Evolutionary conservation across 1,284 basidiomycete genomes (phyloP), one percentile per base, ranked within the genome.

Genomic region (Papiliotrema fonsecae): DNA sequence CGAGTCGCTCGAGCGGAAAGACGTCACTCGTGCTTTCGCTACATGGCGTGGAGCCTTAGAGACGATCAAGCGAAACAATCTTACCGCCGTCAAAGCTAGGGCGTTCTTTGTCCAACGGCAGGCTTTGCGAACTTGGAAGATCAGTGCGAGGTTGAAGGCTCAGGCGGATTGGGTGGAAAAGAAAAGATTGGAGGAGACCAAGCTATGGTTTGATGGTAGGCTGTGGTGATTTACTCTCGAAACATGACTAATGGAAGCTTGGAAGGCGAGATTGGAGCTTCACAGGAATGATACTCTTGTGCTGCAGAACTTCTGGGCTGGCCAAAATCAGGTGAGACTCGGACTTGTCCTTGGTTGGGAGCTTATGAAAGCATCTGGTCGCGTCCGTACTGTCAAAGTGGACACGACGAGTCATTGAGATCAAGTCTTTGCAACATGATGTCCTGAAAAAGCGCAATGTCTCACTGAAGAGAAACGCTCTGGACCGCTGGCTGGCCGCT

Each of bases 381-480:
- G 44, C 49, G 7, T 30, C 19, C 0, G 30, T 42, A 14, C 50
- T 70, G 6, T 45, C 52, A 0, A 49, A 47, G 13, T 70, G 68
- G 68, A 67, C 65, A 2, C 52, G 54, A 11, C 53, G 62, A 7
- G 64, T 70, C 26, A 55, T 72, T 4, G 61, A 62, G 35, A 50
- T 70, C 51, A 70, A 72, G 51, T 58, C 67, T 13, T 59, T 61
- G 2, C 65, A 72, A 47, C 50, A 69, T 2, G 60, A 64, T 25
- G 55, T 64, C 1, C 49, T 58, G 0, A 60, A 64, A 31, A 49
- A 57, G 27, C 57, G 63, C 10, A 56, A 61, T 37, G 44, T 42
- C 3, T 24, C 14, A 0, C 35, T 64, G 1, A 30, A 57, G 3
- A 58, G 57, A 18, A 39, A 54, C 2, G 54, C 62, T 3, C 51